These are phyloP conservation scores for Gyrodon lividus DNA, from an alignment of 768 basidiomycete species.

Conservation along the genomic window DNA sequence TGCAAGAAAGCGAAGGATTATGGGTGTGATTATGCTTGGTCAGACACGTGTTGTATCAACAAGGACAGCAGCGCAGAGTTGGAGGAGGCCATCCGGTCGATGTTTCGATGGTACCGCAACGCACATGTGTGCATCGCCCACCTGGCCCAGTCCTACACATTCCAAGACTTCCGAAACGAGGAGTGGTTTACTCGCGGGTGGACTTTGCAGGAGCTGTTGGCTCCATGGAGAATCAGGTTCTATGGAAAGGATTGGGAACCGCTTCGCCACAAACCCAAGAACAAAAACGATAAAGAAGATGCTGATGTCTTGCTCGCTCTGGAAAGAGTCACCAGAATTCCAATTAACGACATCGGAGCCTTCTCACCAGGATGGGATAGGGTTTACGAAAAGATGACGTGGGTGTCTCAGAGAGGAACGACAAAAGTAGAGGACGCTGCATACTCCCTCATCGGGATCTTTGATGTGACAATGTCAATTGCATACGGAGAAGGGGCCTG, in stretches of 20 bases:
- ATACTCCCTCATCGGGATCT: slow-evolving; percentile 24
- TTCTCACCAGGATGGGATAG: slow-evolving; percentile 21
- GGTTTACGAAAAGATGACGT: slow-evolving; percentile 25
- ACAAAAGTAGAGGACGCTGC: slow-evolving; percentile 24
- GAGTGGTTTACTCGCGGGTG: slow-evolving; percentile 25
- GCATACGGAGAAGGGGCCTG: slow-evolving; percentile 24
- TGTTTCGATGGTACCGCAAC: slow-evolving; percentile 25
- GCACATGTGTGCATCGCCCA: slow-evolving; percentile 25
- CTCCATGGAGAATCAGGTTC: slow-evolving; percentile 22
- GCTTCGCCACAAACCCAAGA: too few relatives aligned
- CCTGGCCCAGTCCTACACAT: slow-evolving; percentile 16
- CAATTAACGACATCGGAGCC: slow-evolving; percentile 20
- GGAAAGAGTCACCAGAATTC: slow-evolving; percentile 21
- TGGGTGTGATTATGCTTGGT: slow-evolving; percentile 26
- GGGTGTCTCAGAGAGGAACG: slow-evolving; percentile 22
- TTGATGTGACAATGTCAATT: slow-evolving; percentile 19
- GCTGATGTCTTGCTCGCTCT: slow-evolving; percentile 13
- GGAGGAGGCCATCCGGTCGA: slow-evolving; percentile 28
- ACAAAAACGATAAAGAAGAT: slow-evolving; percentile 28
- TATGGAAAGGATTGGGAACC: slow-evolving; percentile 25
- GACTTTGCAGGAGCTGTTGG: slow-evolving; percentile 24
- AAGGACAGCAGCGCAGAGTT: slow-evolving; percentile 27
- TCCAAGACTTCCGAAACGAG: slow-evolving; percentile 23
- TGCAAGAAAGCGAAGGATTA: slow-evolving; percentile 29
- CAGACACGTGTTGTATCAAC: slow-evolving; percentile 29